These are phyloP conservation scores for Cercospora nicotianae DNA, from an alignment of 2,329 filamentous ascomycete species.

Conservation along the genomic window DNA sequence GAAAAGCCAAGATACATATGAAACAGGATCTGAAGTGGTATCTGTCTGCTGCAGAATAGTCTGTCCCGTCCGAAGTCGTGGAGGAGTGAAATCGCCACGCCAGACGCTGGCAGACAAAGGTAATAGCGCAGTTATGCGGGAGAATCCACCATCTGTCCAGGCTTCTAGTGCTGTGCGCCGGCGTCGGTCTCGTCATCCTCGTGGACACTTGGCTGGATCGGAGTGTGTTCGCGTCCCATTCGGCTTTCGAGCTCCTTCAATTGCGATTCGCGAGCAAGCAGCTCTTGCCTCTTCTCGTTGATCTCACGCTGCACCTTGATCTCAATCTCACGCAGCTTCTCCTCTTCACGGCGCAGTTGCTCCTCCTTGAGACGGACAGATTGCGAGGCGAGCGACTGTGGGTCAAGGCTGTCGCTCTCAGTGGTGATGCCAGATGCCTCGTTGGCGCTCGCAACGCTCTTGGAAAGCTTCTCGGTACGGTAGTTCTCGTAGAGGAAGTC, in stretches of 20 bases:
- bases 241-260: slow-evolving; percentile 97
- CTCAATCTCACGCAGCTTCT: slow-evolving; percentile 99
- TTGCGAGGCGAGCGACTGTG: slow-evolving; percentile 93
- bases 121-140: slow-evolving; percentile 1
- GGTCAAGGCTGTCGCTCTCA: slow-evolving; percentile 73
- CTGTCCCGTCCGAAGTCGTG: slow-evolving; percentile 10
- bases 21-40: slow-evolving; percentile 14
- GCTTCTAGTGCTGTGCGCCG: slow-evolving; percentile 28
- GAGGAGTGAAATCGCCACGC: slow-evolving; percentile 1
- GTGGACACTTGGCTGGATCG: slow-evolving; percentile 24
- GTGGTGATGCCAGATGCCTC: slow-evolving; percentile 59
- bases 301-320: slow-evolving; percentile 99
- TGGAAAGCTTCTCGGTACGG: slow-evolving; percentile 99
- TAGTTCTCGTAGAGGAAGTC: slow-evolving; percentile 99
- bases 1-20: slow-evolving; percentile 22
- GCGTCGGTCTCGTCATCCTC: slow-evolving; percentile 30
- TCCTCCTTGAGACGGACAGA: slow-evolving; percentile 99
- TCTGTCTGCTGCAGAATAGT: neutral
- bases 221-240: slow-evolving; percentile 68
- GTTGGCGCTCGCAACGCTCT: slow-evolving; percentile 74
- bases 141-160: neutral
- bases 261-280: slow-evolving; percentile 95
- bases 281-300: slow-evolving; percentile 99
- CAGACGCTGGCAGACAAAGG: neutral
- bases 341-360: slow-evolving; percentile 96